Base-by-base conservation (phyloP, 768 basidiomycete genomes). In the Phaeotremella skinneri region DNA sequence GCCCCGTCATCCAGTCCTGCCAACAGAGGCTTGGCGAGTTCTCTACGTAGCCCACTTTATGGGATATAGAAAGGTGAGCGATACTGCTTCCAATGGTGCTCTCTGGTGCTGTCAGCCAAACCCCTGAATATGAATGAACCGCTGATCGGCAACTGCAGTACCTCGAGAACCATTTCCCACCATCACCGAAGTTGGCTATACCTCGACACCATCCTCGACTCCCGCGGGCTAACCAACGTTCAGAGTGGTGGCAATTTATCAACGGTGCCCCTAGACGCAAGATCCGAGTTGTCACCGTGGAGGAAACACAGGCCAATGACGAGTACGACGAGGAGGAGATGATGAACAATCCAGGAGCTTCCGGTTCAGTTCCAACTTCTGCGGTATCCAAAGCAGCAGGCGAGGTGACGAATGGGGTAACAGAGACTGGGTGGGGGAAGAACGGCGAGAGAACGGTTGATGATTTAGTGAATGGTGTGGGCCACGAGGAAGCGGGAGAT, bases 1-100 rank as follows among this genome's bases (percentile, higher is more conserved):
- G 17, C 56, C 64, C 11, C 52, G 69, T 54, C 75, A 74, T 66
- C 73, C 73, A 21, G 73, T 73, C 2, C 52, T 76, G 30, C 75
- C 73, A 1, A 66, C 53, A n/a, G 68, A 71, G 31, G 58, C 66
- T 16, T 76, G 75, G 75, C 53, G 56, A 27, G 47, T 51, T 2
- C 45, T 58, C 1, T 76, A 74, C 52, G 60, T 69, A 16, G 37
- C 47, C 6, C 75, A 76, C 64, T 76, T 73, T 52, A 52, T 53
- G 21, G 45, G 31, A 2, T 74, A 73, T 42, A 61, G 61, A n/a
- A 66, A 68, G 56, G 72, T 70, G 47, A 41, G 68, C 55, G 20
- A 55, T 34, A 6, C 25, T n/a, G n/a, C n/a, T 26, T 42, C 5
- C 16, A 17, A 26, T 41, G 13, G 32, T 32, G 25, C 32, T 57